Evolutionary conservation across 2,329 filamentous ascomycete genomes (phyloP).

Genomic region (Byssothecium circinans): DNA sequence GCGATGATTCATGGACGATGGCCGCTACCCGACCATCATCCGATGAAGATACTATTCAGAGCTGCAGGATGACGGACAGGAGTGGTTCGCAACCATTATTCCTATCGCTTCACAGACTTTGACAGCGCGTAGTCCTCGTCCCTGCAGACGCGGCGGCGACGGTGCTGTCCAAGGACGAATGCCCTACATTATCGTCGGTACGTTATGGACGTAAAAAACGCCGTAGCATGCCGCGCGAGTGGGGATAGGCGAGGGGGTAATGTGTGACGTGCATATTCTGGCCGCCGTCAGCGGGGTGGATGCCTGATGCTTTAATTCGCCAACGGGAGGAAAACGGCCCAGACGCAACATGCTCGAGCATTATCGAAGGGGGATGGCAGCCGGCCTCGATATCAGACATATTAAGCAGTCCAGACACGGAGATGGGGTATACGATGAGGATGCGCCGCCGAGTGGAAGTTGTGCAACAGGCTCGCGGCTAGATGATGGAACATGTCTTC

Average conservation of each 20-base stretch:
- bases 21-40: conserved; percentile 15
- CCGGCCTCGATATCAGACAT: too few relatives aligned
- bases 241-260: conserved; percentile 20
- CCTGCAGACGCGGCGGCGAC: conserved; percentile 23
- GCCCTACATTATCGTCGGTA: conserved; percentile 33
- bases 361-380: too few relatives aligned
- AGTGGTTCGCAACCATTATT: too few relatives aligned
- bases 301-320: conserved; percentile 28
- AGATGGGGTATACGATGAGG: too few relatives aligned
- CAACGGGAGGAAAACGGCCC: conserved; percentile 11
- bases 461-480: neutral
- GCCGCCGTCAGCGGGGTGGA: conserved; percentile 34
- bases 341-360: conserved; percentile 8
- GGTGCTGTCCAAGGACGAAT: conserved; percentile 4
- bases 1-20: neutral
- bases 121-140: conserved; percentile 11
- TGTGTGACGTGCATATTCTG: conserved; percentile 44
- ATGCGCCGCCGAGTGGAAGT: too few relatives aligned
- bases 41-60: conserved; percentile 15
- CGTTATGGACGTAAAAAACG: conserved; percentile 22
- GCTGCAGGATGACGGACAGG: conserved; percentile 17
- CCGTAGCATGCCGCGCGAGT: conserved; percentile 25
- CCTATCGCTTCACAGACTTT: too few relatives aligned
- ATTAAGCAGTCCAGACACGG: neutral
- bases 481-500: neutral